Conservation (phyloP, 352 stramenopile species). For the Peronospora belbahrii region DNA sequence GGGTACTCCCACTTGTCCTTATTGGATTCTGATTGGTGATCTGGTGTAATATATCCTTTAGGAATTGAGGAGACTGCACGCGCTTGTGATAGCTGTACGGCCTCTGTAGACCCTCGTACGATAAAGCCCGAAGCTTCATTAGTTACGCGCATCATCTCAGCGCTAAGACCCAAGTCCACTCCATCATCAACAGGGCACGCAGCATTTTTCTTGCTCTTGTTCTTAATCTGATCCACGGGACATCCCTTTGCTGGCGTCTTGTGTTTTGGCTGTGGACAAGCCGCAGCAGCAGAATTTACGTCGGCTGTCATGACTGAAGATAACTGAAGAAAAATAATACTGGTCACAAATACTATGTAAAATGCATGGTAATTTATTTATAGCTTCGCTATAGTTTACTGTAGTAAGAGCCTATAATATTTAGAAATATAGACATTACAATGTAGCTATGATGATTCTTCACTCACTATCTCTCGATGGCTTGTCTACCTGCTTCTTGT, state of each 20-base stretch:
- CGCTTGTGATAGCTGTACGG: conserved; percentile 51
- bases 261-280: conserved; percentile 32
- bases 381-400: conserved; percentile 1
- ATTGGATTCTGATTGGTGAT: conserved; percentile 39
- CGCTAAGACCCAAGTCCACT: conserved; percentile 33
- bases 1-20: conserved; percentile 93
- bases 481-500: conserved; percentile 2
- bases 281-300: conserved; percentile 53
- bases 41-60: conserved; percentile 82
- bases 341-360: conserved; percentile 4
- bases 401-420: too few relatives aligned
- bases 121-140: conserved; percentile 32
- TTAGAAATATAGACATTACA: too few relatives aligned
- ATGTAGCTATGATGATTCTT: not conserved
- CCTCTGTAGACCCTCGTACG: conserved; percentile 25
- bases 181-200: conserved; percentile 12
- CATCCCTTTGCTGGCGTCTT: conserved; percentile 9
- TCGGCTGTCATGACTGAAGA: conserved; percentile 64
- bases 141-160: conserved; percentile 52
- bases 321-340: too few relatives aligned
- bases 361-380: not conserved
- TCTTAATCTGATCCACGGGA: conserved; percentile 12
- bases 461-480: conserved; percentile 5
- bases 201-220: not conserved
- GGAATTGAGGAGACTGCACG: conserved; percentile 92